Evolutionary conservation across 352 stramenopile genomes (phyloP).

Genomic region (Pilasporangium apinafurcum): DNA sequence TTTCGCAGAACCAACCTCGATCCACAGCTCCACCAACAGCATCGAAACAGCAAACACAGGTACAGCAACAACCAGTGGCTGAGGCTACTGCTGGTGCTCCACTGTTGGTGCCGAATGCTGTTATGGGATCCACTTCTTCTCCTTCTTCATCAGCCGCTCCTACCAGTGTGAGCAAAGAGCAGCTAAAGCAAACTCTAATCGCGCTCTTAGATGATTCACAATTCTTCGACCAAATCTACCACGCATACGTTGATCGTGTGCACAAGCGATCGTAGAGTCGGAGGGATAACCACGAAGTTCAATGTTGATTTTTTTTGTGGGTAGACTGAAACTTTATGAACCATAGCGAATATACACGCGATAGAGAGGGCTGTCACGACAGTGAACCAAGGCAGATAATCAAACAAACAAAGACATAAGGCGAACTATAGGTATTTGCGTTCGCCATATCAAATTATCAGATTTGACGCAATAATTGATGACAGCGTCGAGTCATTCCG

Average conservation of each 20-base stretch:
- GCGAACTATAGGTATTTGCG: background rate
- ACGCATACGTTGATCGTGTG: conserved; percentile 72
- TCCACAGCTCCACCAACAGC: conserved; percentile 12
- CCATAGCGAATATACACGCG: background rate
- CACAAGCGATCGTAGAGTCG: conserved; percentile 30
- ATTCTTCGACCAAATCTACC: conserved; percentile 88
- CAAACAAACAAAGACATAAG: background rate
- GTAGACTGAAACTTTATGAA: too few species aligned
- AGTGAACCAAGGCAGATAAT: background rate
- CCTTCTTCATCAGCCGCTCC: background rate
- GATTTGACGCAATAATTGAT: background rate
- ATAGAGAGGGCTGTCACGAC: background rate
- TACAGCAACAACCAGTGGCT: conserved; percentile 8
- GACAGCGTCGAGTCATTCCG: too few species aligned
- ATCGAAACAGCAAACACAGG: conserved; percentile 23
- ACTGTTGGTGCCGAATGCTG: conserved; percentile 2
- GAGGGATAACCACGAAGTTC: background rate
- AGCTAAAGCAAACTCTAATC: conserved; percentile 84
- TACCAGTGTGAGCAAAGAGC: conserved; percentile 67
- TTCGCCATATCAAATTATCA: background rate
- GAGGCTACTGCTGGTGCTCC: conserved; percentile 4
- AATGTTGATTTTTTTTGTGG: too few species aligned
- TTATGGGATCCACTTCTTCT: conserved; percentile 2
- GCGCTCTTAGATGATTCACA: conserved; percentile 68
- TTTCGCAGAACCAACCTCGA: conserved; percentile 33